Percentiles rank a stretch among this genome's conserved stretches.
phyloP scores from a whole-genome alignment of 108 stramenopile species.

The Nitzschia inconspicua region DNA sequence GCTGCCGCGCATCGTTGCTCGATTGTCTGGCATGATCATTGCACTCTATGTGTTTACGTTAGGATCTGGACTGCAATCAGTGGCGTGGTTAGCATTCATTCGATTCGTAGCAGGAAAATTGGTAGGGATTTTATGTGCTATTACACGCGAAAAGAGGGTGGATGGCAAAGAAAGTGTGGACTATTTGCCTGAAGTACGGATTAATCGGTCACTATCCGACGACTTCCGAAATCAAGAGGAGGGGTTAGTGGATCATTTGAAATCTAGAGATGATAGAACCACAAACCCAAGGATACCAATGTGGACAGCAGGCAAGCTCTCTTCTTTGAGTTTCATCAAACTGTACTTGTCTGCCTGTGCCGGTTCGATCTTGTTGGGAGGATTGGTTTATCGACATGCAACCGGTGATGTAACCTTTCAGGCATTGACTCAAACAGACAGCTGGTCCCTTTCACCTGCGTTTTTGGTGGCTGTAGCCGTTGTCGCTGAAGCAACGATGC shows the following conservation, averaged over 20 bases:
- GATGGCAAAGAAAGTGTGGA: not conserved
- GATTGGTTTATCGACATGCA: constrained; percentile 20
- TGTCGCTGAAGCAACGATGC: constrained; percentile 5
- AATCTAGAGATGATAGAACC: too few relatives aligned
- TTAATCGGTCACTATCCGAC: not conserved
- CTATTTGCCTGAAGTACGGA: too few relatives aligned
- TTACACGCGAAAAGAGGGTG: constrained; percentile 4
- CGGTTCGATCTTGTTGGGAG: constrained; percentile 30
- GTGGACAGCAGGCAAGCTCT: too few relatives aligned
- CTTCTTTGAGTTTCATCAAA: too few relatives aligned
- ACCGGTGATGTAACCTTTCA: constrained; percentile 23
- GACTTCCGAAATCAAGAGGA: not conserved
- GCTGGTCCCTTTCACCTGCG: constrained; percentile 16
- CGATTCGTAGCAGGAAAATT: constrained; percentile 21
- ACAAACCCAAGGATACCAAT: too few relatives aligned
- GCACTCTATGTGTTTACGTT: constrained; percentile 29
- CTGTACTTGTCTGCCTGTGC: constrained; percentile 26
- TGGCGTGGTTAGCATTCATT: constrained; percentile 15
- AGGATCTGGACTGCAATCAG: constrained; percentile 32
- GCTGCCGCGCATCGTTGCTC: constrained; percentile 12
- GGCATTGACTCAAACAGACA: constrained; percentile 11
- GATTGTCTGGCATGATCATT: constrained; percentile 18
- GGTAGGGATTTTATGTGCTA: constrained; percentile 12
- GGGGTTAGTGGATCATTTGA: not conserved
- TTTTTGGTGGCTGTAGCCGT: constrained; percentile 22